Evolutionary conservation across 768 basidiomycete genomes (phyloP), one percentile per base, ranked within the genome.

Genomic region (Lenzites betulinus): DNA sequence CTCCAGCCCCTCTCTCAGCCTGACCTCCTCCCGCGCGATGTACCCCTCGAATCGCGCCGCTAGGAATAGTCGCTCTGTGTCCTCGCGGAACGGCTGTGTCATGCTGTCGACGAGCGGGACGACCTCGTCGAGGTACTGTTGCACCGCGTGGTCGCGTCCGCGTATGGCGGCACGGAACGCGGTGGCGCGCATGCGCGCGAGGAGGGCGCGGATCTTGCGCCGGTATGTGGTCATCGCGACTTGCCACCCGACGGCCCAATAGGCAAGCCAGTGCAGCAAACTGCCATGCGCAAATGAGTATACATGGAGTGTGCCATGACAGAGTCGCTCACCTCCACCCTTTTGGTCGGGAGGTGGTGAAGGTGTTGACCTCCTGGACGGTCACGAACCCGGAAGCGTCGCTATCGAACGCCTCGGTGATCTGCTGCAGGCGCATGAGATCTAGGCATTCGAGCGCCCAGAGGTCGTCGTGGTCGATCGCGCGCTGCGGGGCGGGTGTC

Each of bases 321-420:
- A 8, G 39, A 26, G 12, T 25, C 2, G 62, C 68, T 28, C 36
- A 69, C 67, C 68, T 73, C 75, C 75, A 77, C 18, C 66, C 72
- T n/a, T 65, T 28, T 0, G 75, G 76, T 4, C 70, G 64, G 13
- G 65, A 53, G 0, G 58, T 50, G 0, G 73, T 73, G 44, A 77
- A 75, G 0, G 44, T 35, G 44, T 77, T 77, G 0, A 70, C 72
- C 41, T 76, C 75, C 9, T 64, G 64, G 9, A 77, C 65, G 25
- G 67, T 74, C n/a, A 77, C 66, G 38, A 76, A 79, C 0, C 77
- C 77, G 6, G 75, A 74, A 0, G 69, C 73, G 56, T 80, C 78
- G 33, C 75, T 75, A 43, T 80, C 79, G 46, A 79, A 74, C 0
- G 77, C 78, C 57, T 78, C 77, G 20, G 71, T 64, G 39, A 79